These are phyloP conservation scores for Suillus fuscotomentosus DNA, from an alignment of 768 basidiomycete genomes.

Conservation along the genomic window DNA sequence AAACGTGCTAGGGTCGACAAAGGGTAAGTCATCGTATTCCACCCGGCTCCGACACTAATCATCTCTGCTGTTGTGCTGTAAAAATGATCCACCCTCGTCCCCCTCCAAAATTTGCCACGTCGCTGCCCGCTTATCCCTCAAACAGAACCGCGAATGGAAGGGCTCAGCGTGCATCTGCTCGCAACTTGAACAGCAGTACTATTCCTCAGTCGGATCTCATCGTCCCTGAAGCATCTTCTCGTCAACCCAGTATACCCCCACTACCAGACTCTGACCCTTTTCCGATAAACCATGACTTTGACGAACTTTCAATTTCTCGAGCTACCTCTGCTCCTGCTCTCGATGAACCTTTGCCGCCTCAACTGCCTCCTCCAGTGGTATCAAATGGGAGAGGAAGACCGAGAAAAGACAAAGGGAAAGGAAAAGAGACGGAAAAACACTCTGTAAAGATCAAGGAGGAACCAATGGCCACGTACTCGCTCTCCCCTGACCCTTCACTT, in stretches of 20 bases:
- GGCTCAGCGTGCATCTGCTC: slow-evolving; percentile 72
- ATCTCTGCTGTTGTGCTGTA: slow-evolving; percentile 14
- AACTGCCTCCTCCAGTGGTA: neutral
- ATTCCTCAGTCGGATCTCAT: slow-evolving; percentile 33
- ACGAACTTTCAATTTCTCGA: slow-evolving; percentile 57
- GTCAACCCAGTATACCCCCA: slow-evolving; percentile 36
- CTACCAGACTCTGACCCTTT: slow-evolving; percentile 52
- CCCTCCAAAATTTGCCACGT: slow-evolving; percentile 10
- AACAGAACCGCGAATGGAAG: slow-evolving; percentile 59
- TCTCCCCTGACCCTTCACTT: slow-evolving; percentile 35
- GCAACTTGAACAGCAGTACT: slow-evolving; percentile 50
- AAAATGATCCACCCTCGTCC: slow-evolving; percentile 27
- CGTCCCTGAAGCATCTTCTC: slow-evolving; percentile 41
- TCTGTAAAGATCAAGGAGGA: slow-evolving; percentile 46
- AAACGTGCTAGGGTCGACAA: slow-evolving; percentile 75
- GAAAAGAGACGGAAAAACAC: slow-evolving; percentile 37
- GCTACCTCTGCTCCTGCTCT: slow-evolving; percentile 49
- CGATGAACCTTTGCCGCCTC: slow-evolving; percentile 24
- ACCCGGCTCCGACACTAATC: slow-evolving; percentile 13
- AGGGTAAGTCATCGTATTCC: slow-evolving; percentile 50
- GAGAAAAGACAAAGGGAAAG: slow-evolving; percentile 49
- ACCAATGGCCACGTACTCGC: slow-evolving; percentile 31
- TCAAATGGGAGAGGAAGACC: slow-evolving; percentile 26
- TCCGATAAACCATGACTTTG: slow-evolving; percentile 55
- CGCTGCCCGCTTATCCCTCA: slow-evolving; percentile 12